Evolutionary conservation across 164 flowering plant species (phyloP).

Genomic region (Sextonia rubra): DNA sequence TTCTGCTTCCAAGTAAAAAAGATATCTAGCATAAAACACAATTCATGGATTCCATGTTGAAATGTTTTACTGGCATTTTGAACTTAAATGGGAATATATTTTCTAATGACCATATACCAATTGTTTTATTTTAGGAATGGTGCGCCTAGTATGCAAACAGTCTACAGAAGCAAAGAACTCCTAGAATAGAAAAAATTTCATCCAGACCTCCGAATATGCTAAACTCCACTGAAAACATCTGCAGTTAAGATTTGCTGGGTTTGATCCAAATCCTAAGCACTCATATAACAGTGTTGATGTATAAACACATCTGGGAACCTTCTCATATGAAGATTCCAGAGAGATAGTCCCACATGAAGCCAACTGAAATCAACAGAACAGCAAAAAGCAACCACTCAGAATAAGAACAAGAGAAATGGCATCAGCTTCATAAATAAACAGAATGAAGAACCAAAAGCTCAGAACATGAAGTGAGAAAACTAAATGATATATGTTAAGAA

Average conservation of each 20-base stretch:
- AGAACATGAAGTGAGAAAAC: background rate
- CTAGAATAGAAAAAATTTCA: background rate
- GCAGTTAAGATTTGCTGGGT: slow-evolving; percentile 16
- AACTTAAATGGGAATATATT: too few relatives aligned
- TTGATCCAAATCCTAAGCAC: slow-evolving; percentile 29
- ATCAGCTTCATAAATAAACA: slow-evolving; percentile 2
- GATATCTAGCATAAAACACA: background rate
- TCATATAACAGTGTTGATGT: slow-evolving; percentile 58
- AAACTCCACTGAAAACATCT: slow-evolving; percentile 40
- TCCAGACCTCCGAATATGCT: slow-evolving; percentile 51
- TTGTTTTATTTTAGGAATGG: background rate
- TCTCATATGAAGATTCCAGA: slow-evolving; percentile 67
- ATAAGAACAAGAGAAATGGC: background rate
- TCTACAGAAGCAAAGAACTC: background rate
- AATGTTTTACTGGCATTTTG: background rate
- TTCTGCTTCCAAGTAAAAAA: too few relatives aligned
- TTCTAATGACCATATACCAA: background rate
- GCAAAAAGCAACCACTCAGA: background rate
- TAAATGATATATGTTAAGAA: background rate
- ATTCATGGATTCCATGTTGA: background rate
- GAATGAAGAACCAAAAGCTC: slow-evolving; percentile 4
- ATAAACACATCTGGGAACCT: slow-evolving; percentile 49
- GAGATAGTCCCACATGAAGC: slow-evolving; percentile 56
- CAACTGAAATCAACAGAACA: slow-evolving; percentile 27
- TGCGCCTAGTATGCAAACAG: background rate